Conservation (phyloP, 371 early-diverging fungal genomes). For the Mortierella sp. region DNA sequence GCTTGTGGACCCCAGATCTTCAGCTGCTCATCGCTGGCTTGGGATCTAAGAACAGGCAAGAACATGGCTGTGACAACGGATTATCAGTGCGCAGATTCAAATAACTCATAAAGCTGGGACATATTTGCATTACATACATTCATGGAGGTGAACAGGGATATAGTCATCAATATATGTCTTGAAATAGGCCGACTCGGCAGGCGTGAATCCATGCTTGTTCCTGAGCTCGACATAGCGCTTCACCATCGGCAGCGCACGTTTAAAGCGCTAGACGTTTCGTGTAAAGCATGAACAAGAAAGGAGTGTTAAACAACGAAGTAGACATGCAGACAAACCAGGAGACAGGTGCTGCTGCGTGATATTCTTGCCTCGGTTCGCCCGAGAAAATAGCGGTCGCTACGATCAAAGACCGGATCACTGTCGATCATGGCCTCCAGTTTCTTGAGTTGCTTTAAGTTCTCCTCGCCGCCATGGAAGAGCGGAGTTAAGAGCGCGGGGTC, state of each 20-base stretch:
- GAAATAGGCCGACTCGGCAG: slow-evolving; percentile 48
- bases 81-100: no score
- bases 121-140: slow-evolving; percentile 22
- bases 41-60: slow-evolving; percentile 67
- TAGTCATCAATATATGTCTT: slow-evolving; percentile 60
- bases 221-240: slow-evolving; percentile 57
- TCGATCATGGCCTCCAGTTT: slow-evolving; percentile 52
- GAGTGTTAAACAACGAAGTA: no score
- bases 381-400: slow-evolving; percentile 56
- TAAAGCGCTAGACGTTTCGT: slow-evolving; percentile 43
- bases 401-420: slow-evolving; percentile 55
- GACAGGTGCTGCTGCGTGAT: no score
- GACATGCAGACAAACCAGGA: no score
- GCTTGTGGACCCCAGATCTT: slow-evolving; percentile 67
- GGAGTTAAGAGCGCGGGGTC: slow-evolving; percentile 53
- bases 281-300: background rate
- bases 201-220: slow-evolving; percentile 55
- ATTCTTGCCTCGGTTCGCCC: slow-evolving; percentile 56
- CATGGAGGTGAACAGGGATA: slow-evolving; percentile 55
- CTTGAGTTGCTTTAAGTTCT: slow-evolving; percentile 25
- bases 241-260: slow-evolving; percentile 56
- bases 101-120: no score
- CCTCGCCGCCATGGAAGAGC: slow-evolving; percentile 53
- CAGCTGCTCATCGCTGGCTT: slow-evolving; percentile 71
- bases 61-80: slow-evolving; percentile 62